phyloP scores from a whole-genome alignment of 257 asterid species.

The Nicotiana knightiana region DNA sequence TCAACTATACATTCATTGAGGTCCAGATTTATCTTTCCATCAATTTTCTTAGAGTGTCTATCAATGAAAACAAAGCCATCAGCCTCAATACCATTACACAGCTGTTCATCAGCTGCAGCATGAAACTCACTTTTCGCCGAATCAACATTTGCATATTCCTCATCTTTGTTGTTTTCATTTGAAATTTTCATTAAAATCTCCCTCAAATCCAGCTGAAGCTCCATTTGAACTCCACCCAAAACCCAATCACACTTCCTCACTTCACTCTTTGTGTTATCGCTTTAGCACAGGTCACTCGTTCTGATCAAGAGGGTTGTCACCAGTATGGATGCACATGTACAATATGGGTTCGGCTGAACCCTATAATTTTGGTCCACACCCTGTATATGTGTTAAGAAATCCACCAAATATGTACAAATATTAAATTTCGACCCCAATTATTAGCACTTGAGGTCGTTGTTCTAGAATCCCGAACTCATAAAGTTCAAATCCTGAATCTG shows the following conservation, averaged over 20 bases:
- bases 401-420: too few species aligned
- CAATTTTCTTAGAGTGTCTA: background rate
- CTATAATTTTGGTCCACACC: too few species aligned
- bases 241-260: background rate
- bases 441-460: background rate
- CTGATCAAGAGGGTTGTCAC: background rate
- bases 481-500: too few species aligned
- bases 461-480: too few species aligned
- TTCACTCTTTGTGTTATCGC: background rate
- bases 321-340: too few species aligned
- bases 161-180: slow-evolving; percentile 32
- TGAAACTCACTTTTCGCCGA: background rate
- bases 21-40: background rate
- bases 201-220: slow-evolving; percentile 42
- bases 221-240: slow-evolving; percentile 32
- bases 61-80: background rate
- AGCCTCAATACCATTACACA: background rate
- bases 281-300: background rate
- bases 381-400: too few species aligned
- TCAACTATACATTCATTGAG: background rate
- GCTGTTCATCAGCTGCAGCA: background rate
- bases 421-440: background rate
- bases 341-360: too few species aligned
- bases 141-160: background rate
- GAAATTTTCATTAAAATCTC: slow-evolving; percentile 27